Conservation (phyloP, 805 yeast genomes). For the Metschnikowia dekortorum region DNA sequence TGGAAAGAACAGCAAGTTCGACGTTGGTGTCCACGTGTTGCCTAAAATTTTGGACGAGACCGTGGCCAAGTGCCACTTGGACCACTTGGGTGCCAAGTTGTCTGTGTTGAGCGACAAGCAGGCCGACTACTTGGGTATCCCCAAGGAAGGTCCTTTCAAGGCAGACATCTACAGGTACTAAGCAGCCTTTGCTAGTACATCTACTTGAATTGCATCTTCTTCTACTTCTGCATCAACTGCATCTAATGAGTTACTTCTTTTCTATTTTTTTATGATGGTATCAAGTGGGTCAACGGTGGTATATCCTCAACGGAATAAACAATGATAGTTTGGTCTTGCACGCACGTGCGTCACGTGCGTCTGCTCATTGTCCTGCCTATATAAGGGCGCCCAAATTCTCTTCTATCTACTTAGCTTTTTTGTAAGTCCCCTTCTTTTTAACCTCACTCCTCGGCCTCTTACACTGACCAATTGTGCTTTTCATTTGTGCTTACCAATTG, state of each 20-base stretch:
- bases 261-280: slow-evolving; percentile 19
- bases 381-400: background rate
- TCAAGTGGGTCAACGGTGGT: slow-evolving; percentile 20
- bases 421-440: too few relatives aligned
- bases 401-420: too few relatives aligned
- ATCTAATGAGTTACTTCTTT: slow-evolving; percentile 27
- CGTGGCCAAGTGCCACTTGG: slow-evolving; percentile 95
- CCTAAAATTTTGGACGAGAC: slow-evolving; percentile 99
- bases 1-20: slow-evolving; percentile 87
- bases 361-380: background rate
- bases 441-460: background rate
- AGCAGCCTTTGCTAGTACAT: slow-evolving; percentile 6
- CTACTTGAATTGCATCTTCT: slow-evolving; percentile 13
- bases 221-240: slow-evolving; percentile 44
- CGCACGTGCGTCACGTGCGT: background rate
- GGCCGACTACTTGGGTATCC: slow-evolving; percentile 91
- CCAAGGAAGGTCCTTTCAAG: slow-evolving; percentile 94
- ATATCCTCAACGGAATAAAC: slow-evolving; percentile 40
- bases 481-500: too few relatives aligned
- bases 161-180: slow-evolving; percentile 97
- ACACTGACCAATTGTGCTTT: too few relatives aligned
- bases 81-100: slow-evolving; percentile 87
- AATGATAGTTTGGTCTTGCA: background rate
- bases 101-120: slow-evolving; percentile 72
- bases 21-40: slow-evolving; percentile 87